Base-by-base conservation (phyloP, 192 early-diverging fungal species). In the Jimgerdemannia flammicorona region DNA sequence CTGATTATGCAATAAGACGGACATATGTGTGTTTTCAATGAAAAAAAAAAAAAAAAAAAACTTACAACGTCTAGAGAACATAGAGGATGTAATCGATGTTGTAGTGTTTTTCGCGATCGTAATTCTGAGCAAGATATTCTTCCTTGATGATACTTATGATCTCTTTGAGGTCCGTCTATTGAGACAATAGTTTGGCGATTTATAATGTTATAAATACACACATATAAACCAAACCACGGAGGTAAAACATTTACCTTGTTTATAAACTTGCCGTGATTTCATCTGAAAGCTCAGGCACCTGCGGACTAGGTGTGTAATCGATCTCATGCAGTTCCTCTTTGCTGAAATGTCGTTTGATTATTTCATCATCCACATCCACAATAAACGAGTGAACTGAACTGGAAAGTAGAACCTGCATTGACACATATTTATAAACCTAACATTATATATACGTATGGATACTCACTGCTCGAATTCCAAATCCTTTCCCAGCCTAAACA, bases 371-470 rank as follows among this genome's bases (percentile, higher is more conserved):
- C 11, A 76, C 18, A 65, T 76, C 75, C 20, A 76, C 40, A 71
- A 76, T 76, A 44, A 76, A 76, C 18, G 75, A 76, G 70, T 76
- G 70, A 49, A 65, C 29, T 49, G 75, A 2, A n/a, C 75, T 76
- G 3, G n/a, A n/a, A 65, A 59, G 66, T 43, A 76, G 70, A 76
- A 65, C 17, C 43, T 17, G 40, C 3, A 17, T 43, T 69, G 6
- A 18, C 29, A 65, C 29, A 70, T 54, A 44, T 71, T 44, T 71
- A 63, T 4, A 7, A 54, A 54, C 6, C 49, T 7, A 54, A 7
- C 11, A 54, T 7, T 11, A 54, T n/a, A n/a, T n/a, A 54, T 4
- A 4, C 49, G 11, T 11, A 11, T 54, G 11, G 11, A 54, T 54
- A 54, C 11, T 54, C 49, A 54, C 49, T 70, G 68, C 14, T 76